Base-by-base conservation (phyloP, 345 rosid genomes). In the Eutrema heterophyllum region DNA sequence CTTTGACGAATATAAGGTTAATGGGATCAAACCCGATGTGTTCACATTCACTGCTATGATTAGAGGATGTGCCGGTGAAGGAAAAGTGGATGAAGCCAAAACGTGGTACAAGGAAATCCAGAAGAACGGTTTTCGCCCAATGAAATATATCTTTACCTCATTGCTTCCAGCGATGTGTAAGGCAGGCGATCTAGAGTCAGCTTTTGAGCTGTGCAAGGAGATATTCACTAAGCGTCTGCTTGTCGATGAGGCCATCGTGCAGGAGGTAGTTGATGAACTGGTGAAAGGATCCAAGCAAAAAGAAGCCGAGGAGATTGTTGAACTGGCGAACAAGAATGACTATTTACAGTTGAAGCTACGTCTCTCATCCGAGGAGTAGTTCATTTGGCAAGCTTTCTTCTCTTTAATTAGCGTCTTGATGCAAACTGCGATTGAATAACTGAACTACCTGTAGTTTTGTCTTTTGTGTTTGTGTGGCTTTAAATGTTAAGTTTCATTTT, bases 251-350 rank as follows among this genome's bases (percentile, higher is more conserved):
- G 64, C 68, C n/a, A 1, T 74, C 12, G 40, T 88, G 59, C 92
- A 84, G 76, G 74, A 48, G 26, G 89, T 86, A 6, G 84, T 88
- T 26, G 79, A 84, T 79, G 67, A 45, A 29, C 77, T 90, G 84
- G 83, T 82, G 62, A 67, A 86, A 68, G 83, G 68, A 57, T 81
- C 84, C 0, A 88, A 60, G 84, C 49, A 73, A 49, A 67, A 81
- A 13, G 89, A 86, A 61, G 97, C 88, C 5, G 61, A 73, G 80
- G 71, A 85, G 78, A 67, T 91, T 16, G 83, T 85, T 52, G 64
- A 85, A 45, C 83, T 86, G 8, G 80, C 82, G 12, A 84, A 82
- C 52, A 64, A 63, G 3, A 76, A 79, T 51, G 76, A 51, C 33
- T 73, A 58, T 76, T 72, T 61, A 32, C 72, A 27, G n/a, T 81